These are phyloP conservation scores for Sarocladium oryzae DNA, from an alignment of 2,329 filamentous ascomycete species.

Conservation along the genomic window DNA sequence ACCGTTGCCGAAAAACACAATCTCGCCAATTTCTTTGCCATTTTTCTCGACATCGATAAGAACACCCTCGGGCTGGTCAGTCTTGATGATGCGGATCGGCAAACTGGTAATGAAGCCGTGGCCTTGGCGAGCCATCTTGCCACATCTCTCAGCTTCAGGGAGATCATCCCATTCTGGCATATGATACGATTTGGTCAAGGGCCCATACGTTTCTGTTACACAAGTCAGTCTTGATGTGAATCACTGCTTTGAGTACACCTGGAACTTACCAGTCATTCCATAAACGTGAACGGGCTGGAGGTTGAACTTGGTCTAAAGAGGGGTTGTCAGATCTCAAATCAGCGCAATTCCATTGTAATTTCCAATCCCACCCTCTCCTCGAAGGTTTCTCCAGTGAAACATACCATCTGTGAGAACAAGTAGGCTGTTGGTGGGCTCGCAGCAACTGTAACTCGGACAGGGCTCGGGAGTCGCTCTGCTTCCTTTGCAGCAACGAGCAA, in stretches of 20 bases:
- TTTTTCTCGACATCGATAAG: constrained; percentile 40
- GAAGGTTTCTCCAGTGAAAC: constrained; percentile 11
- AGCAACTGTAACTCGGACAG: constrained; percentile 84
- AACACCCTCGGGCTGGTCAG: constrained; percentile 59
- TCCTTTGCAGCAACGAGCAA: constrained; percentile 75
- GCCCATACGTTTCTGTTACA: constrained; percentile 75
- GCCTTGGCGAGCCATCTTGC: constrained; percentile 87
- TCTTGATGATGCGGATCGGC: constrained; percentile 75
- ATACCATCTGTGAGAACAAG: constrained; percentile 87
- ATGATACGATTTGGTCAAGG: constrained; percentile 88
- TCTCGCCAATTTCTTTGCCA: constrained; percentile 45
- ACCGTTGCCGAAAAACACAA: constrained; percentile 86
- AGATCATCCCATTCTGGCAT: constrained; percentile 79
- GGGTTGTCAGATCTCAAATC: background rate
- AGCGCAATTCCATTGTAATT: background rate
- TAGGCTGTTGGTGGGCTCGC: constrained; percentile 84
- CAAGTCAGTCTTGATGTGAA: background rate
- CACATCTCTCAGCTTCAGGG: constrained; percentile 69
- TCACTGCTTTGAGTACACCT: background rate
- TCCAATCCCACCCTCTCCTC: no score
- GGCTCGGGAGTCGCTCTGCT: constrained; percentile 60
- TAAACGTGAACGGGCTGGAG: constrained; percentile 91
- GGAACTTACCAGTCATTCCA: constrained; percentile 51
- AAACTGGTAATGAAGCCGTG: constrained; percentile 83
- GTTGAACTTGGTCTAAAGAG: constrained; percentile 53